Evolutionary conservation across 202 grass and related monocot species (phyloP), one percentile per base, ranked within the genome.

Genomic region (Cymbopogon flexuosus): DNA sequence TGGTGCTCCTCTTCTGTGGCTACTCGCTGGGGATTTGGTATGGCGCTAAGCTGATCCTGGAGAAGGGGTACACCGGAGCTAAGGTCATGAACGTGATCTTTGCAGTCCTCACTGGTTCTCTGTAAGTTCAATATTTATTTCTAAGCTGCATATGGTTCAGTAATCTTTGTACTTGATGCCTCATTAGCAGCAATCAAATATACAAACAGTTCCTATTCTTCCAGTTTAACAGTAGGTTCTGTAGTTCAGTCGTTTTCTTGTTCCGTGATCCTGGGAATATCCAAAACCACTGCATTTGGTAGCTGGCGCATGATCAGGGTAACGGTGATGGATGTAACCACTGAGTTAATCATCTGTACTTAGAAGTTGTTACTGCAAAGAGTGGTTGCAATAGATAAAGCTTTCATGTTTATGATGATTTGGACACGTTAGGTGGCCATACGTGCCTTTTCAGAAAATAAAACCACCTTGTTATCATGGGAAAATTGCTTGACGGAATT

Each of bases 81-180:
- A 88, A 96, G 64, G 96, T 99, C 79, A 96, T 99, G 84, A 99
- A 99, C 85, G 96, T 99, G 40, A 99, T 99, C 72, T 93, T 99
- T 66, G 96, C 96, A 11, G 93, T 99, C 69, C 92, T 99, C 36
- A 99, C 92, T 4, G 96, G 96, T 52, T 99, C 96, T 23, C 89
- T 99, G 96, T 99, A 92, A 95, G 92, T 95, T 65, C 30, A 23
- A n/a, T 78, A 16, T 18, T 6, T n/a, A 13, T 43, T 2, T 80
- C 5, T 33, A 22, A 40, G n/a, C 41, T 79, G 40, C 47, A 15
- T 72, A 75, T 47, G 24, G 30, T 65, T 72, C 37, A 41, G 16
- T 40, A 10, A 70, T 76, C 1, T 39, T 49, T 79, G 15, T 68
- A 33, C 36, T 56, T 4, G 63, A 39, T 9, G 19, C 45, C 43